These are phyloP conservation scores for Bothriochloa decipiens DNA, from an alignment of 176 grass and related monocot genomes.

Conservation along the genomic window DNA sequence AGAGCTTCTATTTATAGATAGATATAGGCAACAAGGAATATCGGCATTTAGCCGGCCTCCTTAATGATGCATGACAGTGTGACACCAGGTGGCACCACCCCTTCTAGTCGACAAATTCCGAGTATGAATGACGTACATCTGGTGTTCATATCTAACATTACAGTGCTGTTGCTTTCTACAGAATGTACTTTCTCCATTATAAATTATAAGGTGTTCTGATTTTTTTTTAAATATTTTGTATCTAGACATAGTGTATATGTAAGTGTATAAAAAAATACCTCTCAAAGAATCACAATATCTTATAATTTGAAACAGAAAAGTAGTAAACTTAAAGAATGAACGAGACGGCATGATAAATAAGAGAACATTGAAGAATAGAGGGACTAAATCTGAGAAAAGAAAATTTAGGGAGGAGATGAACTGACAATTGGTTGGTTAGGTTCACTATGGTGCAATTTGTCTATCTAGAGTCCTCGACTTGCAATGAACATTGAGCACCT, in stretches of 20 bases:
- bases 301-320: no score
- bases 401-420: neutral
- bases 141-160: neutral
- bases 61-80: neutral
- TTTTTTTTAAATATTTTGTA: no score
- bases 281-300: no score
- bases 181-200: neutral
- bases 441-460: neutral
- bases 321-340: no score
- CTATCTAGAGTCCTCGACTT: neutral
- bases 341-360: no score
- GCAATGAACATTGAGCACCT: neutral
- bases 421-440: neutral
- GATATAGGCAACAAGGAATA: neutral
- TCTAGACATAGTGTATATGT: no score
- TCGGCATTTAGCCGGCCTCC: neutral
- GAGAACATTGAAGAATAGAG: no score
- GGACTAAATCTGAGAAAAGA: neutral
- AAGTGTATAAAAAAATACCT: no score
- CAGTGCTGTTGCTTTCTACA: neutral
- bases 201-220: no score
- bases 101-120: neutral
- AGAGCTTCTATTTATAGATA: neutral
- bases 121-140: neutral
- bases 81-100: neutral